These are phyloP conservation scores for Withania somnifera DNA, from an alignment of 305 asterid species.

Conservation along the genomic window DNA sequence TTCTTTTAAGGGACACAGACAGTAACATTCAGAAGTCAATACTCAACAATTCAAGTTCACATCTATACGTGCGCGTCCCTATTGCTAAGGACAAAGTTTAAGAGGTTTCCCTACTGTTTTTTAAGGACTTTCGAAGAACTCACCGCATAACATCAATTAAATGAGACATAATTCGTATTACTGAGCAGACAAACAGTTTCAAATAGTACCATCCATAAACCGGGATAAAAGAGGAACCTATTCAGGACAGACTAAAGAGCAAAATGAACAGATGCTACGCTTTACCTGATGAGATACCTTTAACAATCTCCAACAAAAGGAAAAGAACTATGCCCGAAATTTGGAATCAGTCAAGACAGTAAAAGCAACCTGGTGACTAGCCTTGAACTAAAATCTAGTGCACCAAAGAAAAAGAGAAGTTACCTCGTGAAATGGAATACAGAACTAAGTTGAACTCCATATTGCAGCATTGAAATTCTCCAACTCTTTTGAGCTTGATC, in stretches of 20 bases:
- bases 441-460: constrained; percentile 24
- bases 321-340: background rate
- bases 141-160: no score
- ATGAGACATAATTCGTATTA: background rate
- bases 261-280: background rate
- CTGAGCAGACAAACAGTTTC: background rate
- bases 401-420: background rate
- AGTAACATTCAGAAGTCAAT: no score
- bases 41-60: no score
- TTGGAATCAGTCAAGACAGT: background rate
- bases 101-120: no score
- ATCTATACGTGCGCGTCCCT: no score
- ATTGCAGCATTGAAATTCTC: constrained; percentile 58
- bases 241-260: background rate
- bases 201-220: background rate
- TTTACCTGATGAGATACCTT: background rate
- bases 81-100: no score
- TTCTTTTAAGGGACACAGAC: no score
- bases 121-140: no score
- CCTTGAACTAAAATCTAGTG: background rate
- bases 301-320: background rate
- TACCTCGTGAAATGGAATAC: background rate
- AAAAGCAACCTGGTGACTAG: background rate
- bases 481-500: constrained; percentile 53
- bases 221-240: background rate